Conservation (phyloP, 2,329 filamentous ascomycete genomes). For the Colletotrichum sp. region DNA sequence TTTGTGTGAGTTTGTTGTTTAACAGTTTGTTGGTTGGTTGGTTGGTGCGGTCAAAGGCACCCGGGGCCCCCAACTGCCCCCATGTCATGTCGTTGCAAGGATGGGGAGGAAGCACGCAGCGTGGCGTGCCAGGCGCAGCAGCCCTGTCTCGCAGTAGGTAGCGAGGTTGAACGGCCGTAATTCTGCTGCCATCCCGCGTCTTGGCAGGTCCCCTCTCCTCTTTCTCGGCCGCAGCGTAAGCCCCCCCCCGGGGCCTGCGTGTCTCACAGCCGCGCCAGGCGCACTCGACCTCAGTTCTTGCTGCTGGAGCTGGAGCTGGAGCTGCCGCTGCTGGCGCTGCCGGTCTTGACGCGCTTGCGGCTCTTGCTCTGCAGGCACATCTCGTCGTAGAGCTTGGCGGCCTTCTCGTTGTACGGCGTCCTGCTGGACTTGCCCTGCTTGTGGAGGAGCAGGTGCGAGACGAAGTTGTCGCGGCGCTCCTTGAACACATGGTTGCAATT, state of each 20-base stretch:
- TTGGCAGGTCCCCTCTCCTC: conserved; percentile 8
- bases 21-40: not conserved
- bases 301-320: conserved; percentile 7
- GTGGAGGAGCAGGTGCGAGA: conserved; percentile 25
- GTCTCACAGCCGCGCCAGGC: not conserved
- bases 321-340: conserved; percentile 7
- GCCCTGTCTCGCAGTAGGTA: not conserved
- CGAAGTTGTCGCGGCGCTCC: conserved; percentile 27
- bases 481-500: conserved; percentile 23
- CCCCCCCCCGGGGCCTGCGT: not conserved
- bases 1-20: not conserved
- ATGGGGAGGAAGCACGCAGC: not conserved
- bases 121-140: not conserved
- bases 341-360: conserved; percentile 21
- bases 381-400: conserved; percentile 22
- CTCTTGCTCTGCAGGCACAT: conserved; percentile 24
- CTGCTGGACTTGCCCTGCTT: conserved; percentile 24
- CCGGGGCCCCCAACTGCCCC: not conserved
- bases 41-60: not conserved
- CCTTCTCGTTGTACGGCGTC: conserved; percentile 23
- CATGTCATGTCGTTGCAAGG: not conserved
- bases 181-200: not conserved
- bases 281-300: conserved; percentile 4
- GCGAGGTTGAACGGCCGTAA: not conserved
- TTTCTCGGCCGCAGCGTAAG: conserved; percentile 10